Evolutionary conservation across 768 basidiomycete species (phyloP), one percentile per base, ranked within the genome.

Genomic region (Rhodotorula kratochvilovae): DNA sequence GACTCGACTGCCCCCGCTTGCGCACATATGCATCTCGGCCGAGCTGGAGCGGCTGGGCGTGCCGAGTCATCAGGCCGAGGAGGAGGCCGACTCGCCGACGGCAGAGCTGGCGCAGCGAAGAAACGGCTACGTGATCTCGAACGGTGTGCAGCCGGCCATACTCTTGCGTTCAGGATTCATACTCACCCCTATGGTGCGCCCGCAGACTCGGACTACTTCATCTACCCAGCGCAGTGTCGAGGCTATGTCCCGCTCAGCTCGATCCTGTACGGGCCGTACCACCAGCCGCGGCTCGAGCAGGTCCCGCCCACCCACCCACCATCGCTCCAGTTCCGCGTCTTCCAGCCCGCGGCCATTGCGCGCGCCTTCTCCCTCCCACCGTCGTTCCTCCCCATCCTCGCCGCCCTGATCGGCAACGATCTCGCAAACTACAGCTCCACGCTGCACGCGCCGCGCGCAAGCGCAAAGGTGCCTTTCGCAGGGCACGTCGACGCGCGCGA

Each of bases 381-480:
- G 0, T 1, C 62, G 2, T 54, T 61, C 42, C 66, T 74, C 8
- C 69, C 73, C 27, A 36, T 68, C 55, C 42, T 74, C 55, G 73
- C 69, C 35, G 68, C 73, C 3, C 62, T 74, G 11, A 50, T 74
- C 54, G 73, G 73, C 2, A 74, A 74, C 69, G 73, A 74, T 50
- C 42, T 68, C 17, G 54, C 50, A 31, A 66, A 70, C 60, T 74
- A 50, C 50, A 25, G 66, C 13, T 12, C 23, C 39, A 51, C 70
- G 48, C 31, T 67, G 10, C 35, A 48, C 42, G 12, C 55, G 2
- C 66, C 59, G 5, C 62, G 50, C 2, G 6, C 21, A 0, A 25
- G 7, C 25, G 31, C 51, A 17, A 21, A 50, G 25, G 46, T 42
- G 0, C 53, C 23, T 21, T 70, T 54, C 48, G 56, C 62, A 2